Conservation (phyloP, 2,329 filamentous ascomycete genomes). For the Ophiosphaerella korrae region DNA sequence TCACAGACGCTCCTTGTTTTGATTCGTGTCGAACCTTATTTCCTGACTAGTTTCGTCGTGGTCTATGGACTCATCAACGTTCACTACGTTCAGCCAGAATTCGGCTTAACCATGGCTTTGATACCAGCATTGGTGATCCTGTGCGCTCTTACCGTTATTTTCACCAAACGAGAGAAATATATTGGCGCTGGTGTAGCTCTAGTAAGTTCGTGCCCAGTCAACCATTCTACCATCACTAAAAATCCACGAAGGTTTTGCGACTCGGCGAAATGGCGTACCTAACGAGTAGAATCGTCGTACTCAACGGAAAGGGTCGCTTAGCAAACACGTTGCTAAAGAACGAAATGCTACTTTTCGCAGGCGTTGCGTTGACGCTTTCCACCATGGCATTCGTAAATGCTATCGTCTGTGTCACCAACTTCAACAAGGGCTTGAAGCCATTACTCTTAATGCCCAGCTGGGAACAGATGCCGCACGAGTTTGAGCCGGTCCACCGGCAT, state of each 20-base stretch:
- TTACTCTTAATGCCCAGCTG: conserved; percentile 16
- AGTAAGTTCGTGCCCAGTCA: conserved; percentile 8
- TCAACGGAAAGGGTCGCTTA: conserved; percentile 11
- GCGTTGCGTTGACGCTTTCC: conserved; percentile 12
- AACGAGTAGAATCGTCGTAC: conserved; percentile 22
- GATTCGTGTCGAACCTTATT: conserved; percentile 25
- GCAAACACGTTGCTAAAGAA: conserved; percentile 23
- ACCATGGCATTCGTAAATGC: conserved; percentile 6
- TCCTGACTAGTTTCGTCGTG: conserved; percentile 26
- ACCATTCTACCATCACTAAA: neutral
- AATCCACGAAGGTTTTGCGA: conserved; percentile 13
- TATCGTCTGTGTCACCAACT: conserved; percentile 24
- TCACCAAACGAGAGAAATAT: conserved; percentile 15
- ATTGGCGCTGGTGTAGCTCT: conserved; percentile 16
- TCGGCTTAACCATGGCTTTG: conserved; percentile 28
- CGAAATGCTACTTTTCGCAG: conserved; percentile 28
- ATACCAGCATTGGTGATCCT: conserved; percentile 24
- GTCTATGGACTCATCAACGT: conserved; percentile 27
- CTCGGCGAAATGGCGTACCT: conserved; percentile 25
- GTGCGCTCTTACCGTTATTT: conserved; percentile 14
- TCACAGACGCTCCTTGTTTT: conserved; percentile 22
- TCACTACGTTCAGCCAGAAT: conserved; percentile 27
- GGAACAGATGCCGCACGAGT: conserved; percentile 9
- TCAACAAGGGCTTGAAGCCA: conserved; percentile 27
- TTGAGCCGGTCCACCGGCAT: conserved; percentile 18